Evolutionary conservation across 2,329 filamentous ascomycete species (phyloP).

Genomic region (Pestalotiopsis sp.): DNA sequence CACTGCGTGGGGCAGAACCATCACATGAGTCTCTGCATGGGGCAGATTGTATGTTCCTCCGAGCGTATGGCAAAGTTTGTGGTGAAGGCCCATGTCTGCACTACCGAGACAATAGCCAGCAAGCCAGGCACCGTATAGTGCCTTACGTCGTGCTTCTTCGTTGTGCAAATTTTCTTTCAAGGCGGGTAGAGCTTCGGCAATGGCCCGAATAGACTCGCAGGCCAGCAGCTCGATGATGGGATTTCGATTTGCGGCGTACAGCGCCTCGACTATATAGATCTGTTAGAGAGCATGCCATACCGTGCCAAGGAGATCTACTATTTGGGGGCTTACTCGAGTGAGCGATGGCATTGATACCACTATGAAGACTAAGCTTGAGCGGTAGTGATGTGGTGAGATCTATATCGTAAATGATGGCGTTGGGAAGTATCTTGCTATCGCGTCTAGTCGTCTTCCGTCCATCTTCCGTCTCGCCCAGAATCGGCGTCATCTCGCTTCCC

Average conservation of each 20-base stretch:
- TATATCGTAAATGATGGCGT: slow-evolving; percentile 67
- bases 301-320: background rate
- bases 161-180: slow-evolving; percentile 49
- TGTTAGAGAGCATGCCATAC: slow-evolving; percentile 20
- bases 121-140: slow-evolving; percentile 67
- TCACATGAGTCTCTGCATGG: slow-evolving; percentile 67
- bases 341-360: slow-evolving; percentile 67
- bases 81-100: slow-evolving; percentile 66
- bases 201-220: slow-evolving; percentile 55
- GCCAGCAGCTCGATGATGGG: slow-evolving; percentile 62
- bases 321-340: slow-evolving; percentile 37
- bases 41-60: slow-evolving; percentile 66
- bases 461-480: slow-evolving; percentile 62
- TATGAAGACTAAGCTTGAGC: slow-evolving; percentile 52
- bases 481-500: slow-evolving; percentile 66
- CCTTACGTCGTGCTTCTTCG: slow-evolving; percentile 49
- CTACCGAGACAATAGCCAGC: slow-evolving; percentile 62
- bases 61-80: slow-evolving; percentile 68
- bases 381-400: slow-evolving; percentile 63
- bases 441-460: slow-evolving; percentile 59
- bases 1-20: slow-evolving; percentile 63
- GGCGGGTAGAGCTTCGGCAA: slow-evolving; percentile 55
- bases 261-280: slow-evolving; percentile 55
- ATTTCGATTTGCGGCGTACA: slow-evolving; percentile 64
- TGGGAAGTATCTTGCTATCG: slow-evolving; percentile 62